Percentiles rank a stretch among this genome's conserved stretches.
Evolutionary conservation across 805 yeast species (phyloP).

Genomic region (Jamesozyma hellenica): DNA sequence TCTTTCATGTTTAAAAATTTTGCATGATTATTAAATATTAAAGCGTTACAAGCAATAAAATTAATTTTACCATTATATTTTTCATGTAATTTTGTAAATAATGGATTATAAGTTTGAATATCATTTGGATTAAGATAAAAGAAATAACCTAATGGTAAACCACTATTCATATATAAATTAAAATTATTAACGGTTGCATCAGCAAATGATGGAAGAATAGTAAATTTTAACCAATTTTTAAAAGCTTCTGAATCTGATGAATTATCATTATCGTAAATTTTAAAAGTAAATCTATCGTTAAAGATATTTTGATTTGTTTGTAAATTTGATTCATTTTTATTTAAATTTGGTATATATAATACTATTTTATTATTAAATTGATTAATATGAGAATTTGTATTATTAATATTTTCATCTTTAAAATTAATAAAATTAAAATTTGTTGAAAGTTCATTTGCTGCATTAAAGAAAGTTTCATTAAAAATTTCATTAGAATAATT

Average conservation of each 20-base stretch:
- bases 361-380: neutral
- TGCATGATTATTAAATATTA: constrained; percentile 75
- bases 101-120: constrained; percentile 43
- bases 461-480: constrained; percentile 46
- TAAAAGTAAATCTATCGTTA: neutral
- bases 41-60: constrained; percentile 83
- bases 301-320: neutral
- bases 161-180: constrained; percentile 58
- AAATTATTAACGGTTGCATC: constrained; percentile 78
- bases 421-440: constrained; percentile 59
- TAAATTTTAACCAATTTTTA: constrained; percentile 33
- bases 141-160: constrained; percentile 76
- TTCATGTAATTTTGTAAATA: constrained; percentile 57
- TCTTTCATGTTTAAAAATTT: constrained; percentile 73
- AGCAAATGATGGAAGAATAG: constrained; percentile 75
- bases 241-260: constrained; percentile 7
- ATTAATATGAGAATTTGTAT: neutral
- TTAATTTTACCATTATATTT: constrained; percentile 68
- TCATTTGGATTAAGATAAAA: constrained; percentile 65
- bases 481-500: constrained; percentile 36
- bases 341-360: constrained; percentile 4
- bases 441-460: constrained; percentile 42
- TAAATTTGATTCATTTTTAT: neutral
- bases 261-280: constrained; percentile 7
- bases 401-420: constrained; percentile 23